phyloP scores from a whole-genome alignment of 2,329 filamentous ascomycete species.

The Colletotrichum theobromicola region DNA sequence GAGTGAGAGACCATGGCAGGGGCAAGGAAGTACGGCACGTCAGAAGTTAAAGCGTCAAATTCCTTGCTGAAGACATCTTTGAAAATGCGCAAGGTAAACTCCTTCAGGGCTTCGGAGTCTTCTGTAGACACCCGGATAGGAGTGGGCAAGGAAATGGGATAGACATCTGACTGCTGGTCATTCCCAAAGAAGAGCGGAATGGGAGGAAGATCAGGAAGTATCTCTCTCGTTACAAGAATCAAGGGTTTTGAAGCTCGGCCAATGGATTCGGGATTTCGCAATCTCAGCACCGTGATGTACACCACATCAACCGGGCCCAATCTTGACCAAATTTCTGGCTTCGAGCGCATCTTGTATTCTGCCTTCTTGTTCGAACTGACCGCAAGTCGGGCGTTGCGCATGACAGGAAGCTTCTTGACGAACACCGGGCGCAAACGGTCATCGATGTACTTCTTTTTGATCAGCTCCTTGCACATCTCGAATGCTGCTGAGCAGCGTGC shows the following conservation, averaged over 20 bases:
- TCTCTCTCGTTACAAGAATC: slow-evolving; percentile 71
- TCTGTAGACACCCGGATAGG: slow-evolving; percentile 48
- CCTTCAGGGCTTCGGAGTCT: slow-evolving; percentile 61
- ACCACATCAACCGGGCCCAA: slow-evolving; percentile 55
- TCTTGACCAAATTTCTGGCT: slow-evolving; percentile 75
- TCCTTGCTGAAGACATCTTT: slow-evolving; percentile 88
- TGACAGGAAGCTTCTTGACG: slow-evolving; percentile 72
- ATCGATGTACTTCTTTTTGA: slow-evolving; percentile 71
- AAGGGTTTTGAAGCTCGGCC: slow-evolving; percentile 67
- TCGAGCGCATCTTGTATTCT: slow-evolving; percentile 78
- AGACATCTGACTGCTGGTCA: slow-evolving; percentile 63
- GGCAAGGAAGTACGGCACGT: slow-evolving; percentile 84
- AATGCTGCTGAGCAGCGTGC: slow-evolving; percentile 93
- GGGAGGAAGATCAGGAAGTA: slow-evolving; percentile 66
- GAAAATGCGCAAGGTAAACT: slow-evolving; percentile 79
- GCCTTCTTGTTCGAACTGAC: slow-evolving; percentile 79
- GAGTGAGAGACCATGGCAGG: slow-evolving; percentile 50
- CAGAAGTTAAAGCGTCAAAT: slow-evolving; percentile 67
- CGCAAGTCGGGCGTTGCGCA: slow-evolving; percentile 87
- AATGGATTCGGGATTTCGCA: slow-evolving; percentile 62
- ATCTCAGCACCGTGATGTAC: slow-evolving; percentile 65
- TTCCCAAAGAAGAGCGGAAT: slow-evolving; percentile 78
- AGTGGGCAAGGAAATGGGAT: slow-evolving; percentile 47
- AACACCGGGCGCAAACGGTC: slow-evolving; percentile 76
- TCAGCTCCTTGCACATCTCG: slow-evolving; percentile 75